Evolutionary conservation across 352 stramenopile species (phyloP).

Genomic region (Phytopythium vexans): DNA sequence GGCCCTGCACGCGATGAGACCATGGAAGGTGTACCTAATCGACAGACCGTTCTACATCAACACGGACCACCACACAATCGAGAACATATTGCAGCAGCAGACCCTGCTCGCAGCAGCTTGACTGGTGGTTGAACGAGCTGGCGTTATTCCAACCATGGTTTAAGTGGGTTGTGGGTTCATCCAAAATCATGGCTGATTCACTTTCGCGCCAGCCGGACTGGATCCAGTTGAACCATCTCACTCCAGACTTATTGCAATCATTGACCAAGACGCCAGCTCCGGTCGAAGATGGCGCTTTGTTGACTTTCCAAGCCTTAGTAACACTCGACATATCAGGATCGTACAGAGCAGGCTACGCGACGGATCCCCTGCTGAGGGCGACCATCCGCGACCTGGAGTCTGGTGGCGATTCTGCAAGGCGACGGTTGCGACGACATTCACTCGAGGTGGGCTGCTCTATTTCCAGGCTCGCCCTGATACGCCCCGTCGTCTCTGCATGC

Average conservation of each 20-base stretch:
- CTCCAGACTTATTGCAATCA: slow-evolving; percentile 4
- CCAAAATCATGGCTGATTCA: slow-evolving; percentile 11
- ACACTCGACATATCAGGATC: not conserved
- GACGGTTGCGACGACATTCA: slow-evolving; percentile 3
- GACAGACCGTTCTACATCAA: slow-evolving; percentile 11
- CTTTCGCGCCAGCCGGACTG: slow-evolving; percentile 1
- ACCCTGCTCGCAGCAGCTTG: slow-evolving; percentile 4
- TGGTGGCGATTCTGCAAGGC: not conserved
- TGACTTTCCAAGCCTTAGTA: not conserved
- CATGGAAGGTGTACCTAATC: slow-evolving; percentile 10
- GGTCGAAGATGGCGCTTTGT: not conserved
- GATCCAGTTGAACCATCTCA: slow-evolving; percentile 8
- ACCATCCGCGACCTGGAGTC: not conserved
- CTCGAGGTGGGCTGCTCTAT: not conserved
- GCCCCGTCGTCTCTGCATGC: slow-evolving; percentile 8
- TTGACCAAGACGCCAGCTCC: not conserved
- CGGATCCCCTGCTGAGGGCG: not conserved
- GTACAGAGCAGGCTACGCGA: not conserved
- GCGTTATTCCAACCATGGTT: slow-evolving; percentile 11
- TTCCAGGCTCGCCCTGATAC: slow-evolving; percentile 8
- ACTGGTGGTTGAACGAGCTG: slow-evolving; percentile 7
- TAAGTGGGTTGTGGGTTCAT: slow-evolving; percentile 9
- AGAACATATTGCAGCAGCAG: slow-evolving; percentile 6
- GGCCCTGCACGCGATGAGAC: slow-evolving; percentile 8
- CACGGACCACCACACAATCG: slow-evolving; percentile 9